A percentile compares a stretch with the other conserved stretches of the same genome.
phyloP scores from a whole-genome alignment of 805 yeast genomes.

The Yarrowia deformans region DNA sequence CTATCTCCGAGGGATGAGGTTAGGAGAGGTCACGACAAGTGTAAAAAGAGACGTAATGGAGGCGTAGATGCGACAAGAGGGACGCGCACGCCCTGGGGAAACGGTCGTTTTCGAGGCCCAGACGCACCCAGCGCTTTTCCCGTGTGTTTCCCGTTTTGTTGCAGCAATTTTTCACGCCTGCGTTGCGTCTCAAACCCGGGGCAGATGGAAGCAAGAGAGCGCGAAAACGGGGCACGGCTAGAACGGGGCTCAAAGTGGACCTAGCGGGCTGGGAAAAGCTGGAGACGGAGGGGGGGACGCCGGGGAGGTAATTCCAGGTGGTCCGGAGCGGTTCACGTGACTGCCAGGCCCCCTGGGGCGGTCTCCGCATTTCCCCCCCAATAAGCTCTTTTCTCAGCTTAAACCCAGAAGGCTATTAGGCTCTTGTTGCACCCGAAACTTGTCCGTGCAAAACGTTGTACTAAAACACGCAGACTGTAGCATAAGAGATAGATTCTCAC shows the following conservation, averaged over 20 bases:
- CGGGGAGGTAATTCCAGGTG: background rate
- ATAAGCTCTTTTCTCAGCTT: background rate
- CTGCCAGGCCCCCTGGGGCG: background rate
- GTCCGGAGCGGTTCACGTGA: slow-evolving; percentile 9
- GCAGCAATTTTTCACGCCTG: slow-evolving; percentile 40
- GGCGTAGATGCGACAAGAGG: background rate
- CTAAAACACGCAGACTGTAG: slow-evolving; percentile 37
- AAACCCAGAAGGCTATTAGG: slow-evolving; percentile 27
- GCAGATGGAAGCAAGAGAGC: slow-evolving; percentile 32
- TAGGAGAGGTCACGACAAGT: too few species aligned
- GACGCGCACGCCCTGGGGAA: slow-evolving; percentile 8
- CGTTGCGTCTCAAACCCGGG: slow-evolving; percentile 36
- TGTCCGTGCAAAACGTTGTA: slow-evolving; percentile 39
- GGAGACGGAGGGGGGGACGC: background rate
- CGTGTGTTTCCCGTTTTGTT: slow-evolving; percentile 27
- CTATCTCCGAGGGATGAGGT: background rate
- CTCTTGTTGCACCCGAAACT: slow-evolving; percentile 38
- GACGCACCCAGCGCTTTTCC: slow-evolving; percentile 31
- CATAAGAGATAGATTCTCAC: slow-evolving; percentile 14
- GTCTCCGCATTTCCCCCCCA: slow-evolving; percentile 22
- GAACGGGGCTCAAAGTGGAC: background rate
- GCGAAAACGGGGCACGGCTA: background rate
- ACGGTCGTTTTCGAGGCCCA: background rate
- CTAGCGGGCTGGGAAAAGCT: background rate
- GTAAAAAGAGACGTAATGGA: background rate